Evolutionary conservation across 73 alveolate genomes (phyloP).

Genomic region (Uronychia binucleata): DNA sequence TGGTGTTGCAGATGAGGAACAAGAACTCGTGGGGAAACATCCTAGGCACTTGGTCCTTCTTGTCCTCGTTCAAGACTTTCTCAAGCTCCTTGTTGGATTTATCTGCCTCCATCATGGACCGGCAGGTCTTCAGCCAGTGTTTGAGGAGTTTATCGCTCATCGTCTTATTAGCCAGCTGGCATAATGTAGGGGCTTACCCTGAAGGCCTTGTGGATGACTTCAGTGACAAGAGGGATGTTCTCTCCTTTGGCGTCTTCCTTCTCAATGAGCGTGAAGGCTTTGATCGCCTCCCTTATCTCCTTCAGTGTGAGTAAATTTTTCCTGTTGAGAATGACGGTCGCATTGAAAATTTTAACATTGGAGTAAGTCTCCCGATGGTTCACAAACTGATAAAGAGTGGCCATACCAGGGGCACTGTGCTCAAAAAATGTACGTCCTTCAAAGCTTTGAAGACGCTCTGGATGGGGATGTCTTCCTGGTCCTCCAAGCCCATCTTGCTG

Average conservation of each 20-base stretch:
- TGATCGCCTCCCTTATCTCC: constrained; percentile 38
- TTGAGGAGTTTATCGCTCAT: constrained; percentile 28
- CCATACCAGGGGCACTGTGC: neutral
- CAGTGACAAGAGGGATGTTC: constrained; percentile 32
- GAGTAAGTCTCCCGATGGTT: constrained; percentile 52
- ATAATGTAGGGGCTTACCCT: no score
- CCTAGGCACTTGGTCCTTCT: constrained; percentile 17
- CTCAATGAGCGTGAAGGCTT: constrained; percentile 32
- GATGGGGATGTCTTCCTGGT: neutral
- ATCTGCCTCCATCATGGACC: constrained; percentile 13
- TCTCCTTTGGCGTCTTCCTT: constrained; percentile 27
- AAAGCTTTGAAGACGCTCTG: neutral
- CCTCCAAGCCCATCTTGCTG: neutral
- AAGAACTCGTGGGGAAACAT: constrained; percentile 53
- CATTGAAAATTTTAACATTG: constrained; percentile 16
- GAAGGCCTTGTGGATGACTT: constrained; percentile 18
- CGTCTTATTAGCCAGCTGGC: constrained; percentile 26
- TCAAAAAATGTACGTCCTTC: no score
- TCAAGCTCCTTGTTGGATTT: constrained; percentile 4
- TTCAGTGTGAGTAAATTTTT: constrained; percentile 15
- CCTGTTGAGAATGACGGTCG: constrained; percentile 17
- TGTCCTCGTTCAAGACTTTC: constrained; percentile 5
- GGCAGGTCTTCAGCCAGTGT: constrained; percentile 32
- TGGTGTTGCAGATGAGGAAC: constrained; percentile 31
- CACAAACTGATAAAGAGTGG: neutral